A percentile compares a stretch with the other conserved stretches of the same genome.
Evolutionary conservation across 768 basidiomycete genomes (phyloP).

Genomic region (Amanita rimosa): DNA sequence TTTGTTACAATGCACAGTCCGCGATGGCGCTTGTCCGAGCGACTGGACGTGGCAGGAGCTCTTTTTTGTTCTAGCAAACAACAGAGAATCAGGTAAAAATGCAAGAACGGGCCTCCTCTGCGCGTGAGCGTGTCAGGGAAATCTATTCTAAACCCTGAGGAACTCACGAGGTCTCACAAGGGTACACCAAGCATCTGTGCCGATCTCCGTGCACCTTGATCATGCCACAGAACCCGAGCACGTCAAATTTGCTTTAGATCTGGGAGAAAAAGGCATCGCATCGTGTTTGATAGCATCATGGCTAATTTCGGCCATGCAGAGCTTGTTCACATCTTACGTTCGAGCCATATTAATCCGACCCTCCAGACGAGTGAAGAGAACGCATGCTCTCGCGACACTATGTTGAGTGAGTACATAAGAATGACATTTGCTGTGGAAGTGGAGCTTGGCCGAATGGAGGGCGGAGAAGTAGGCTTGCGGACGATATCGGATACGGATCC

Average conservation of each 20-base stretch:
- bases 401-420: constrained; percentile 28
- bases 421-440: constrained; percentile 33
- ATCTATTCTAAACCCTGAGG: background rate
- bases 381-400: constrained; percentile 29
- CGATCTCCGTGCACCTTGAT: constrained; percentile 36
- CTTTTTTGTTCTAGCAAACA: constrained; percentile 35
- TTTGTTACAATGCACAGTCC: constrained; percentile 31
- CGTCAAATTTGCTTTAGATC: constrained; percentile 30
- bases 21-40: constrained; percentile 34
- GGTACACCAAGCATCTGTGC: constrained; percentile 33
- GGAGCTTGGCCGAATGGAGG: constrained; percentile 36
- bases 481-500: constrained; percentile 34
- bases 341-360: background rate
- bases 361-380: constrained; percentile 35
- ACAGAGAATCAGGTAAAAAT: too few species aligned
- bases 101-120: too few species aligned
- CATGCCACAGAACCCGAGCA: constrained; percentile 37
- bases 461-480: constrained; percentile 36
- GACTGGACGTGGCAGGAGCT: constrained; percentile 32
- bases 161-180: constrained; percentile 13
- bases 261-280: constrained; percentile 34
- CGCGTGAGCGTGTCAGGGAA: too few species aligned
- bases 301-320: constrained; percentile 39
- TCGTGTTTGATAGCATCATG: constrained; percentile 39
- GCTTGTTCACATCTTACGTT: constrained; percentile 9